phyloP scores from a whole-genome alignment of 495 filamentous ascomycete species.

The Cudoniella acicularis region DNA sequence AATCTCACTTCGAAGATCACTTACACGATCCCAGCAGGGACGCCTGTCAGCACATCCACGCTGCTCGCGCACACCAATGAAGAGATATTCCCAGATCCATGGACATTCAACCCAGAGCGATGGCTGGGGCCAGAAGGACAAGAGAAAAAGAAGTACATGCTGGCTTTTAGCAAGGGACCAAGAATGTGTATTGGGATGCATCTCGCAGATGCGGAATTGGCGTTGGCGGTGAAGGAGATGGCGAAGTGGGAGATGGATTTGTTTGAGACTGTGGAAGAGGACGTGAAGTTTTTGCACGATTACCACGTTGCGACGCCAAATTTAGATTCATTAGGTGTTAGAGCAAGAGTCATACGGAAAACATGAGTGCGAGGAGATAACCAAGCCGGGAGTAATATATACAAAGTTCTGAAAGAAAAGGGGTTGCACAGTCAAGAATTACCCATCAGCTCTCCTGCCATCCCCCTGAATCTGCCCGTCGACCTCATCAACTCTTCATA shows the following conservation, averaged over 20 bases:
- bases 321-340: conserved; percentile 28
- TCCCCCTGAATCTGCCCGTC: no score
- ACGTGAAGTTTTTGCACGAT: conserved; percentile 31
- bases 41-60: conserved; percentile 15
- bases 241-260: conserved; percentile 28
- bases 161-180: conserved; percentile 41
- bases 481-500: conserved; percentile 50
- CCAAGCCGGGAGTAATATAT: no score
- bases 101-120: conserved; percentile 39
- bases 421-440: no score
- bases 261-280: conserved; percentile 10
- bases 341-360: conserved; percentile 5
- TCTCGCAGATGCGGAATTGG: conserved; percentile 1
- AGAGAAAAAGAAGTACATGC: conserved; percentile 38
- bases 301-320: conserved; percentile 34
- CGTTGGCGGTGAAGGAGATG: conserved; percentile 20
- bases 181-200: conserved; percentile 35
- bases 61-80: conserved; percentile 21
- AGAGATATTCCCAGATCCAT: conserved; percentile 34
- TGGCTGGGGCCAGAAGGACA: conserved; percentile 37
- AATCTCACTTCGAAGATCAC: neutral
- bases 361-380: no score
- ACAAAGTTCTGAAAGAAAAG: no score
- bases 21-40: conserved; percentile 14
- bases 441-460: no score